Evolutionary conservation across 768 basidiomycete species (phyloP), one percentile per base, ranked within the genome.

Genomic region (Termitomyces bulborhizus): DNA sequence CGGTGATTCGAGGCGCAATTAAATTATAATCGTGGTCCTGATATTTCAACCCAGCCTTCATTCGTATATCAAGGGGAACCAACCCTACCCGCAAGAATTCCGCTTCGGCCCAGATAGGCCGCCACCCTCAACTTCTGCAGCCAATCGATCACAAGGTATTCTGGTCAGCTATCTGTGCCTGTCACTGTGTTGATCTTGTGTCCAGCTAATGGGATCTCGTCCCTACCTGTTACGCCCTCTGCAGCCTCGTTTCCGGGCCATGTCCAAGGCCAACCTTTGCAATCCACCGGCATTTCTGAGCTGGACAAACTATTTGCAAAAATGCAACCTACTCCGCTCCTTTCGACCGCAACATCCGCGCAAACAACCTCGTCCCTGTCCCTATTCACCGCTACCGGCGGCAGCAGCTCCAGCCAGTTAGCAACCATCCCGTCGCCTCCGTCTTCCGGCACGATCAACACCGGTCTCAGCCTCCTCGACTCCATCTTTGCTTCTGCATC

Each of bases 401-500:
- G 65, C 40, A 32, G 54, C 16, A 62, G 68, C 0, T 48, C 57
- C 32, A 41, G 44, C 36, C 37, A 60, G 21, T 53, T 54, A 27
- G 44, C 46, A 16, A 34, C 47, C 18, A 31, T 64, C 6, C 39
- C 57, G 40, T 40, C 57, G 51, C 40, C 58, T 61, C 26, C 63
- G 56, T 51, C 65, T 59, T 53, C 53, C 49, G 48, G 54, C 55
- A 66, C 41, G 66, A 42, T 70, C 24, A 63, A 69, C 39, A 78
- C 79, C n/a, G 85, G 88, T 6, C 72, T 79, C 46, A 72, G 79
- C 16, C 73, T 91, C 32, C 71, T 91, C 15, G 75, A 86, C 59
- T 77, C 80, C 12, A 87, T 91, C 41, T 90, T 91, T 64, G 88
- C 88, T 3, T 90, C 88, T 5, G 88, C 83, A 5, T 70, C 58